Evolutionary conservation across 176 grass and related monocot genomes (phyloP).

Genomic region (Triticum aestivum): DNA sequence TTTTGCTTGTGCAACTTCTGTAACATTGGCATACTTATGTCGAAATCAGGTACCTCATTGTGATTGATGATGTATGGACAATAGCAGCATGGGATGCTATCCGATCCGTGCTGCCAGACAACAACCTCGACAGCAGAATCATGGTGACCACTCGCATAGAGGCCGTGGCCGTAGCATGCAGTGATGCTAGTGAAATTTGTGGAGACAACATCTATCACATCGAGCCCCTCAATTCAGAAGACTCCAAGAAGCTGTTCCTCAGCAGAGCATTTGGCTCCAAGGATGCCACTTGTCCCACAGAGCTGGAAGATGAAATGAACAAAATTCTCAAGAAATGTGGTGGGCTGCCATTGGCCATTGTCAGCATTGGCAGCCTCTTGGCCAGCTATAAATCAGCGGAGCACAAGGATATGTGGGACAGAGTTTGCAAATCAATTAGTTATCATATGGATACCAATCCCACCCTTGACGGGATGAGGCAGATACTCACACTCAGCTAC

Average conservation of each 20-base stretch:
- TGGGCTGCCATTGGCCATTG: not conserved
- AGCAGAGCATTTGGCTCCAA: not conserved
- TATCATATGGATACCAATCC: not conserved
- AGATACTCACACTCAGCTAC: too few relatives aligned
- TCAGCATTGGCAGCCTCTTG: not conserved
- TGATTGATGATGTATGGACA: slow-evolving; percentile 26
- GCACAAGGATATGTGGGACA: not conserved
- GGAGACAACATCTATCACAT: not conserved
- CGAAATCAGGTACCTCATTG: slow-evolving; percentile 2
- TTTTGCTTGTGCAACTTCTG: not conserved
- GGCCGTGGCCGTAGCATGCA: not conserved
- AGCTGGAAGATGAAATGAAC: not conserved
- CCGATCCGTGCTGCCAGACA: not conserved
- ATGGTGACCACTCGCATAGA: slow-evolving; percentile 23
- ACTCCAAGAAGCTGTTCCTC: not conserved
- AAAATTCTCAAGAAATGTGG: not conserved
- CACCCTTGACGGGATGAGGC: too few relatives aligned
- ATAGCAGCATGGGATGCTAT: not conserved
- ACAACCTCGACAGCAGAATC: not conserved
- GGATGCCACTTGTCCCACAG: not conserved
- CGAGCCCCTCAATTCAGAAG: not conserved
- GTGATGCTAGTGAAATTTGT: not conserved
- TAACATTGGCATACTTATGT: not conserved
- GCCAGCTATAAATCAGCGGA: not conserved
- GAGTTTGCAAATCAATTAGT: not conserved